Conservation (phyloP, 1,284 basidiomycete species). For the Athelia psychrophila region DNA sequence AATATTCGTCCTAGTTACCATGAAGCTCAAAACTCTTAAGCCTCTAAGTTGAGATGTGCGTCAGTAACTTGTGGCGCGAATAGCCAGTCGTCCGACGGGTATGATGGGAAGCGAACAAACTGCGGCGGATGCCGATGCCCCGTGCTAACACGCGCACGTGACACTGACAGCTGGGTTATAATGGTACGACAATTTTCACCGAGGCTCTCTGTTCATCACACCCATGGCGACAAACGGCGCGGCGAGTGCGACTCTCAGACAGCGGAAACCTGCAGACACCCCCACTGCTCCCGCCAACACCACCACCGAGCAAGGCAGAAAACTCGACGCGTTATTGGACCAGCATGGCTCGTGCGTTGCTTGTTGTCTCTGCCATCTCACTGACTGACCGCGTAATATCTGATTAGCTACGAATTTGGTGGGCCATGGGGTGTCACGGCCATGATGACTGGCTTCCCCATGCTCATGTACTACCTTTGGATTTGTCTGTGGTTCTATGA, state of each 20-base stretch:
- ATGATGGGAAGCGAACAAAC: no score
- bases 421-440: conserved; percentile 88
- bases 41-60: no score
- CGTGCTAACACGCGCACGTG: no score
- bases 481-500: conserved; percentile 97
- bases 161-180: no score
- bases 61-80: no score
- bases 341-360: conserved; percentile 63
- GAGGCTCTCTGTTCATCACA: not conserved
- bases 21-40: no score
- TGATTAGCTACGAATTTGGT: conserved; percentile 87
- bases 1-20: no score
- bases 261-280: not conserved
- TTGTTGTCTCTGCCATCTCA: conserved; percentile 3
- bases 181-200: no score
- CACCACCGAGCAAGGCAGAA: conserved; percentile 63
- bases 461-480: conserved; percentile 98
- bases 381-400: conserved; percentile 10
- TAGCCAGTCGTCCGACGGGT: no score
- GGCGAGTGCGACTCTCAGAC: not conserved
- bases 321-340: conserved; percentile 73
- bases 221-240: not conserved
- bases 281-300: conserved; percentile 14
- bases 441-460: conserved; percentile 95
- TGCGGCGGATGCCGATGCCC: no score